Conservation (phyloP, 306 rosid genomes). For the Hippophae gyantsensis region DNA sequence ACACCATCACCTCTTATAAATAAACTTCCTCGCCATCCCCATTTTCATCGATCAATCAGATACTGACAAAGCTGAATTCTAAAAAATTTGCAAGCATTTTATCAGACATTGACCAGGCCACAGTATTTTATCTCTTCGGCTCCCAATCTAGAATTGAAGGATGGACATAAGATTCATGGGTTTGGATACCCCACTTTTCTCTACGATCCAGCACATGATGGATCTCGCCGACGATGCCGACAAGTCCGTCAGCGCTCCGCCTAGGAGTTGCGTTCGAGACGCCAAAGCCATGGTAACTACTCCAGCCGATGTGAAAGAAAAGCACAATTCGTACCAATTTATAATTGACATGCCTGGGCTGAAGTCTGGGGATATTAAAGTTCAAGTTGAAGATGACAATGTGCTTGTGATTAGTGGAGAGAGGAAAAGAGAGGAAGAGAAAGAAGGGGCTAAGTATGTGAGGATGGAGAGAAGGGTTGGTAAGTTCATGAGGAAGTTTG, state of each 20-base stretch:
- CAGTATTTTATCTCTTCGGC: too few species aligned
- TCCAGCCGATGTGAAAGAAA: constrained; percentile 30
- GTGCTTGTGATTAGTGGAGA: constrained; percentile 34
- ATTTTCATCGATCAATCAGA: too few species aligned
- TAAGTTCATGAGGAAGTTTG: constrained; percentile 38
- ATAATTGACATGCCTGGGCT: constrained; percentile 34
- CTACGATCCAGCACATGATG: constrained; percentile 33
- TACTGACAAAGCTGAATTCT: too few species aligned
- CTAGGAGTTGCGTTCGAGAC: constrained; percentile 24
- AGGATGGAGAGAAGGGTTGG: constrained; percentile 52
- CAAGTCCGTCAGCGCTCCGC: constrained; percentile 23
- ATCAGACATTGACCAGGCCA: too few species aligned
- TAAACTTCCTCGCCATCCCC: too few species aligned
- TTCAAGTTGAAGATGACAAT: constrained; percentile 30
- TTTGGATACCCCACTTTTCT: too few species aligned
- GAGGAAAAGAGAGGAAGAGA: constrained; percentile 34
- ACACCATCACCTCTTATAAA: too few species aligned
- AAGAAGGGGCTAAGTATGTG: constrained; percentile 24
- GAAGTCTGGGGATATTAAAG: constrained; percentile 23
- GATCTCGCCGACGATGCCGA: constrained; percentile 30
- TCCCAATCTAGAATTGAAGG: too few species aligned
- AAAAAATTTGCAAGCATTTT: too few species aligned
- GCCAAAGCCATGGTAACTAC: constrained; percentile 36
- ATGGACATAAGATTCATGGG: too few species aligned
- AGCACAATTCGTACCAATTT: constrained; percentile 15